Conservation (phyloP, 805 yeast species). For the Candida krabiensis region DNA sequence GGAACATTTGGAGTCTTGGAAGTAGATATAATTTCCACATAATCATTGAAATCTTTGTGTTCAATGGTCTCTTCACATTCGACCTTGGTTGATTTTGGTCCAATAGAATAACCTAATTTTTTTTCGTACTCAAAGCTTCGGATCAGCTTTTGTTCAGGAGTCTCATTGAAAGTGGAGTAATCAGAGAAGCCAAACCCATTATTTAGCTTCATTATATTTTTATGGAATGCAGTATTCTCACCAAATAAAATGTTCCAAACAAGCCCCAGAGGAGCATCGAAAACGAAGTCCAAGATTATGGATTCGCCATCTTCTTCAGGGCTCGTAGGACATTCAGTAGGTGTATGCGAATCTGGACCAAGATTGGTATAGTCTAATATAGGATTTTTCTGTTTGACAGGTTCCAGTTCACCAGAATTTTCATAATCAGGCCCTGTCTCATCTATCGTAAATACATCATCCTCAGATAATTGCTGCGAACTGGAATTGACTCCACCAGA, state of each 20-base stretch:
- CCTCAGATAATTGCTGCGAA: slow-evolving; percentile 23
- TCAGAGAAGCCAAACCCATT: slow-evolving; percentile 48
- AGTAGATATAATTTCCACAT: slow-evolving; percentile 59
- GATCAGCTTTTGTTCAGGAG: slow-evolving; percentile 41
- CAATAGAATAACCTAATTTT: slow-evolving; percentile 77
- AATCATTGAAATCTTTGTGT: slow-evolving; percentile 50
- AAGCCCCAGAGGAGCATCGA: slow-evolving; percentile 76
- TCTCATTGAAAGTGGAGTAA: slow-evolving; percentile 37
- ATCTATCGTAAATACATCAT: slow-evolving; percentile 32
- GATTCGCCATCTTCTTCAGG: slow-evolving; percentile 50
- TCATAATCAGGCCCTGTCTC: slow-evolving; percentile 30
- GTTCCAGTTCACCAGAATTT: slow-evolving; percentile 21
- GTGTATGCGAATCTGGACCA: slow-evolving; percentile 66
- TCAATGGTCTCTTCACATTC: slow-evolving; percentile 60
- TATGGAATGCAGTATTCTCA: slow-evolving; percentile 43
- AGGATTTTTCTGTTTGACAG: slow-evolving; percentile 19
- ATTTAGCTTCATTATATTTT: slow-evolving; percentile 38
- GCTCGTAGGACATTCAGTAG: slow-evolving; percentile 51
- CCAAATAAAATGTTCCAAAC: slow-evolving; percentile 74
- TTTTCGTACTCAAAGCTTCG: slow-evolving; percentile 68
- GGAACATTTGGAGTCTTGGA: slow-evolving; percentile 94
- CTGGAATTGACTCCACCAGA: too few species aligned
- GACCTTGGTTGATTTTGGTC: slow-evolving; percentile 86
- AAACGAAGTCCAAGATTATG: slow-evolving; percentile 46
- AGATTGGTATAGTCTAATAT: slow-evolving; percentile 30